Percentiles rank a stretch among this genome's conserved stretches.
Evolutionary conservation across 2,329 filamentous ascomycete species (phyloP).

Genomic region (Pseudocercospora cruenta): DNA sequence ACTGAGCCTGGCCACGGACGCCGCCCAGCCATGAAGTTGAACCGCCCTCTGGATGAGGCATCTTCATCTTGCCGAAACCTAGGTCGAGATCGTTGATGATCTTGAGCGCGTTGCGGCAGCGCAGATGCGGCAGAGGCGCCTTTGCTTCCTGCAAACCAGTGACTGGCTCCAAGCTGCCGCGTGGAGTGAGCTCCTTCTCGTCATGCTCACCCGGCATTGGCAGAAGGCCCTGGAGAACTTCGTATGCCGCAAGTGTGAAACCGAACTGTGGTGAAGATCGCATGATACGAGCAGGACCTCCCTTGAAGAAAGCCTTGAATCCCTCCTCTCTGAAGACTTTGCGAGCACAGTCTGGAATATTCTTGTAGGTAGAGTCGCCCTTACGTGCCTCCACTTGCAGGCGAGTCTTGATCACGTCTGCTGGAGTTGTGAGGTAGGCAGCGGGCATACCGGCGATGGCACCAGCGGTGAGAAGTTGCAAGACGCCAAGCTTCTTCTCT

Average conservation of each 20-base stretch:
- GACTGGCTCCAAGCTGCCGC: slow-evolving; percentile 65
- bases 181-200: slow-evolving; percentile 52
- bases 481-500: slow-evolving; percentile 82
- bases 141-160: slow-evolving; percentile 66
- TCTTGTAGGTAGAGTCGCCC: slow-evolving; percentile 86
- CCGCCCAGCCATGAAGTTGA: slow-evolving; percentile 19
- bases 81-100: slow-evolving; percentile 93
- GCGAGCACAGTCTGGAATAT: slow-evolving; percentile 79
- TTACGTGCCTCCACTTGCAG: slow-evolving; percentile 97
- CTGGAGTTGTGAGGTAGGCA: slow-evolving; percentile 89
- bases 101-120: slow-evolving; percentile 89
- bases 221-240: slow-evolving; percentile 79
- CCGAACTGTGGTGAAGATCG: slow-evolving; percentile 97
- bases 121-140: slow-evolving; percentile 66
- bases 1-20: slow-evolving; percentile 2
- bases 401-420: slow-evolving; percentile 98
- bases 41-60: slow-evolving; percentile 25
- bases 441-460: slow-evolving; percentile 70
- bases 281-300: slow-evolving; percentile 90
- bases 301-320: slow-evolving; percentile 97
- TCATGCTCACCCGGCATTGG: slow-evolving; percentile 71
- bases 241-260: slow-evolving; percentile 94
- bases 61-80: slow-evolving; percentile 78
- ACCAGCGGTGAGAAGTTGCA: slow-evolving; percentile 91
- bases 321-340: slow-evolving; percentile 91